Evolutionary conservation across 2,329 filamentous ascomycete genomes (phyloP).

Genomic region (Alternaria postmessia): DNA sequence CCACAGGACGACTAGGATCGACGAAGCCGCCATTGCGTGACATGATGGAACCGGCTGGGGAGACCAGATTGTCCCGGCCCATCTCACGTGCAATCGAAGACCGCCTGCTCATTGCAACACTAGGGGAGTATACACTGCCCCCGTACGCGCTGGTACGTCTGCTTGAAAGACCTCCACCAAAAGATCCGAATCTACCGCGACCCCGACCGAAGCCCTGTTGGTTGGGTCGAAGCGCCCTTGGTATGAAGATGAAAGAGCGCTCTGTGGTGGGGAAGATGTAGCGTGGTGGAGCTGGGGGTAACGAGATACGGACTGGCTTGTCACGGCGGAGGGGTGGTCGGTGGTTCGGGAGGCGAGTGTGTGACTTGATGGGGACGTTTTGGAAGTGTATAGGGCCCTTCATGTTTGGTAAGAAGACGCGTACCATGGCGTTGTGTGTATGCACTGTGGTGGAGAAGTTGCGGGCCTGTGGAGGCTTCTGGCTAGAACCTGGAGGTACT

Average conservation of each 20-base stretch:
- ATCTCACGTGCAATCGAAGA: constrained; percentile 78
- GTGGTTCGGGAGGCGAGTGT: constrained; percentile 94
- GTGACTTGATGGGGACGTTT: constrained; percentile 82
- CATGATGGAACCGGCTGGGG: constrained; percentile 80
- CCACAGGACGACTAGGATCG: constrained; percentile 74
- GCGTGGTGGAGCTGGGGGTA: constrained; percentile 78
- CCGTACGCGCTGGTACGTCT: constrained; percentile 83
- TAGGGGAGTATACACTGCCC: constrained; percentile 85
- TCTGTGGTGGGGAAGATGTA: constrained; percentile 93
- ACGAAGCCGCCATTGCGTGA: constrained; percentile 68
- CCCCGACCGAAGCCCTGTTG: constrained; percentile 76
- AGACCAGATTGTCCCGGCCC: constrained; percentile 76
- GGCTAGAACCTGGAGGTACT: constrained; percentile 29
- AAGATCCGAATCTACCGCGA: constrained; percentile 74
- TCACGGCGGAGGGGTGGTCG: constrained; percentile 91
- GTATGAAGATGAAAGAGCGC: constrained; percentile 97
- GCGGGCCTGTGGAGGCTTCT: constrained; percentile 48
- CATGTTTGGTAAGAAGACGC: constrained; percentile 81
- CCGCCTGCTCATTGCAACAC: constrained; percentile 84
- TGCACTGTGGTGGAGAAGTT: constrained; percentile 81
- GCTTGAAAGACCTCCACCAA: constrained; percentile 69
- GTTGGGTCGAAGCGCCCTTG: constrained; percentile 89
- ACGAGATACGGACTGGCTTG: constrained; percentile 92
- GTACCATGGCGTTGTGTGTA: constrained; percentile 84
- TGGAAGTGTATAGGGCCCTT: constrained; percentile 74